Percentiles rank a stretch among this genome's conserved stretches.
These are phyloP conservation scores for Trypanosomatidae sp. DNA, from an alignment of 208 protist genomes.

Conservation along the genomic window DNA sequence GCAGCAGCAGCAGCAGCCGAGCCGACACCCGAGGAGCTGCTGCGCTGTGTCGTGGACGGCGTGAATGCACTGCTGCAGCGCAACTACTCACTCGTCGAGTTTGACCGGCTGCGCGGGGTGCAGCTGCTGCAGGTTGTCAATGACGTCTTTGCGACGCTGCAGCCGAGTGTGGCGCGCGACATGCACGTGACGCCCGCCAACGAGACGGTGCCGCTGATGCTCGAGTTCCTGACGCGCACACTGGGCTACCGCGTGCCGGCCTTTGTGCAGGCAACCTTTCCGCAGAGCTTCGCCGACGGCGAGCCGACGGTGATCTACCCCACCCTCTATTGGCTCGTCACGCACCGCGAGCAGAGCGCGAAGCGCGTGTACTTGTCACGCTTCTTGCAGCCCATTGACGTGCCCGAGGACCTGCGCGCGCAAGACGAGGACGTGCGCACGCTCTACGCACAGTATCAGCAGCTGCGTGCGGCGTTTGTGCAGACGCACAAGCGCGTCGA, in stretches of 20 bases:
- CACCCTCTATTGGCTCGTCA: conserved; percentile 81
- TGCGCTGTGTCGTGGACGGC: conserved; percentile 72
- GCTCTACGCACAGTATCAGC: conserved; percentile 77
- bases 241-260: conserved; percentile 70
- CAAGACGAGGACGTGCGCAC: conserved; percentile 82
- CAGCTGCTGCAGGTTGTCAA: conserved; percentile 73
- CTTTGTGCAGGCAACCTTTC: conserved; percentile 56
- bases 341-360: conserved; percentile 70
- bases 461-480: conserved; percentile 63
- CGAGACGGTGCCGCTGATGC: conserved; percentile 42
- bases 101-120: conserved; percentile 49
- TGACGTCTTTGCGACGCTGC: conserved; percentile 72
- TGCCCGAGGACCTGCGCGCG: conserved; percentile 72
- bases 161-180: conserved; percentile 46
- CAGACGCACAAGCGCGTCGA: conserved; percentile 76
- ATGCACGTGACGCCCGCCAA: conserved; percentile 14
- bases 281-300: conserved; percentile 50
- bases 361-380: conserved; percentile 86
- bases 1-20: conserved; percentile 19
- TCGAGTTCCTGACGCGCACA: conserved; percentile 73
- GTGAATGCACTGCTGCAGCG: conserved; percentile 54
- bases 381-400: conserved; percentile 76
- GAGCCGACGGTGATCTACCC: conserved; percentile 82
- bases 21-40: conserved; percentile 40
- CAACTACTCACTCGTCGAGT: conserved; percentile 80